Base-by-base conservation (phyloP, 208 protist species). In the Kentomonas sorsogonicus region DNA sequence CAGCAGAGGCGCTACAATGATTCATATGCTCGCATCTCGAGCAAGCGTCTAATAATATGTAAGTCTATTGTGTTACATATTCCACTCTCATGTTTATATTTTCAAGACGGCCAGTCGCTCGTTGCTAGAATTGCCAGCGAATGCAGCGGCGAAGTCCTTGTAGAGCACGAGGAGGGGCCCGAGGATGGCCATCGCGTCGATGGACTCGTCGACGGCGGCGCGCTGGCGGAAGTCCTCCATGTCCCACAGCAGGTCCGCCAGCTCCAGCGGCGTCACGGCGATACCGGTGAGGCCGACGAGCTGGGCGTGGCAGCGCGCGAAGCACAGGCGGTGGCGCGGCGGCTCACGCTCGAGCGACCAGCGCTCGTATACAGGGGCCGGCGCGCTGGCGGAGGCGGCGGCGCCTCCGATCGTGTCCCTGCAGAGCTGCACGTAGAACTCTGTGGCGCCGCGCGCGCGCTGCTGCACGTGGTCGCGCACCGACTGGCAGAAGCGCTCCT, bases 381-480 rank as follows among this genome's bases (percentile, higher is more conserved):
- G 71, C 0, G 71, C 68, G 59, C 54, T 64, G 9, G 57, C 54
- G 26, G 70, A 71, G 9, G 57, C 54, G 26, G 70, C 71, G 40
- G 62, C 59, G 2, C 53, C 50, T 15, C 76, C 86, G 1, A 94
- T 63, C 13, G 65, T 50, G 45, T 77, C 66, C 30, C 83, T 83
- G 11, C 66, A 66, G 26, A 94, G 79, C 47, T 79, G 74, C 16
- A 94, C 86, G 57, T 91, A 94, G 60, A 94, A 89, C 41, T 71
- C 66, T 0, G 83, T 76, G 13, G 86, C 63, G 10, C 86, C 83
- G 31, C 76, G 67, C 16, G 58, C 60, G 10, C 86, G 73, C 46
- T 83, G 77, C 55, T 89, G 79, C 10, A 60, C 74, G 60, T 88
- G 83, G 36, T 94, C 83, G 16, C 81, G 66, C 54, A 94, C 80